Evolutionary conservation across 495 filamentous ascomycete genomes (phyloP).

Genomic region (Pyronema domesticum): DNA sequence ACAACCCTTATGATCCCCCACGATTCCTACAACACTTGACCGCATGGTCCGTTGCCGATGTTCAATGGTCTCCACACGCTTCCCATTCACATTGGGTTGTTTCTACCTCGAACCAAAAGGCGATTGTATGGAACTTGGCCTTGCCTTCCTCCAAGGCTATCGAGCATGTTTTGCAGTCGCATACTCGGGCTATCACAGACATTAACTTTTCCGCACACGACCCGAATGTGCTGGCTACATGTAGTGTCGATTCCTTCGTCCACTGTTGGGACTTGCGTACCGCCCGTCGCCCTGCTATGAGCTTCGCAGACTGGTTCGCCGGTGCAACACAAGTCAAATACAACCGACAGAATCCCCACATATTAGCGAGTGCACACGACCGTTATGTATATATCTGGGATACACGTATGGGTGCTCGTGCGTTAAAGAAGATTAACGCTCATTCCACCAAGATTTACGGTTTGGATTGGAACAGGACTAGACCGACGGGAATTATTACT

Average conservation of each 20-base stretch:
- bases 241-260: slow-evolving; percentile 81
- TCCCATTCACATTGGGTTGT: slow-evolving; percentile 81
- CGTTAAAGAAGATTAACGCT: slow-evolving; percentile 65
- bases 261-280: slow-evolving; percentile 81
- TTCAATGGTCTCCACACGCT: slow-evolving; percentile 93
- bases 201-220: slow-evolving; percentile 93
- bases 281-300: slow-evolving; percentile 54
- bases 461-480: slow-evolving; percentile 77
- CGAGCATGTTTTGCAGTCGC: slow-evolving; percentile 77
- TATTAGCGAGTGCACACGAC: slow-evolving; percentile 82
- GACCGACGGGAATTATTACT: slow-evolving; percentile 53
- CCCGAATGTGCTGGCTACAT: slow-evolving; percentile 75
- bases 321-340: slow-evolving; percentile 94
- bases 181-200: slow-evolving; percentile 82
- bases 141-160: slow-evolving; percentile 57
- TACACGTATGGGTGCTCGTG: slow-evolving; percentile 58
- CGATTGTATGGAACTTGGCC: slow-evolving; percentile 83
- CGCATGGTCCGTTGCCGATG: slow-evolving; percentile 93
- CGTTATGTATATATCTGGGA: slow-evolving; percentile 81
- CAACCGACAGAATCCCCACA: slow-evolving; percentile 67
- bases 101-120: slow-evolving; percentile 86
- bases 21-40: slow-evolving; percentile 71
- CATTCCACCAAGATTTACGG: slow-evolving; percentile 96
- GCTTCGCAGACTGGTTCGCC: slow-evolving; percentile 86
- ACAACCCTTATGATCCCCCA: slow-evolving; percentile 76